Percentiles rank a stretch among this genome's conserved stretches.
These are phyloP conservation scores for Tetracladium marchalianum DNA, from an alignment of 495 filamentous ascomycete genomes.

Conservation along the genomic window DNA sequence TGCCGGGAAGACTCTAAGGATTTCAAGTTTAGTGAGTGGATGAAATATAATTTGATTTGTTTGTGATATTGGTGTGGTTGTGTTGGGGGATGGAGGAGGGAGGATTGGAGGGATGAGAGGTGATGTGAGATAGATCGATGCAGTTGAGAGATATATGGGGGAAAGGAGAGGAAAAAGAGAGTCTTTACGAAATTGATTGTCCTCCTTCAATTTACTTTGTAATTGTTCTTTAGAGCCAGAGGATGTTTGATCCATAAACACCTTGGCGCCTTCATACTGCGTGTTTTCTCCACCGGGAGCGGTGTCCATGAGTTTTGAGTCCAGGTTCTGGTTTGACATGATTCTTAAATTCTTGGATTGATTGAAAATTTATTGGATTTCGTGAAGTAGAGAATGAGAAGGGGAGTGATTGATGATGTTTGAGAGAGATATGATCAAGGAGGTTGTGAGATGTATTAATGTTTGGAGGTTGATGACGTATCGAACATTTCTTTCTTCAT, in stretches of 20 bases:
- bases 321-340: slow-evolving; percentile 11
- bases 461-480: too few relatives aligned
- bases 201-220: neutral
- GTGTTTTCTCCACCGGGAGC: slow-evolving; percentile 53
- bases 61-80: neutral
- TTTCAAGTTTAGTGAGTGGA: neutral
- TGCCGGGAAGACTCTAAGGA: neutral
- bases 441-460: too few relatives aligned
- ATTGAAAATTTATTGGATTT: neutral
- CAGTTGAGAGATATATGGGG: too few relatives aligned
- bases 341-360: neutral
- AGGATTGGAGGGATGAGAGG: neutral
- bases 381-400: neutral
- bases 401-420: neutral
- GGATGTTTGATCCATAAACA: slow-evolving; percentile 32
- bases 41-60: neutral
- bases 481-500: too few relatives aligned
- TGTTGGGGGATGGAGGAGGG: neutral
- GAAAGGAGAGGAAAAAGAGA: too few relatives aligned
- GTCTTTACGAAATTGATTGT: neutral
- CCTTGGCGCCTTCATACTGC: slow-evolving; percentile 54
- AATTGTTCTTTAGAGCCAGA: slow-evolving; percentile 27
- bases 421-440: neutral
- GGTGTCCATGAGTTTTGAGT: slow-evolving; percentile 44
- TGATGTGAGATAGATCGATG: too few relatives aligned